Evolutionary conservation across 768 basidiomycete species (phyloP).

Genomic region (Naganishia friedmannii): DNA sequence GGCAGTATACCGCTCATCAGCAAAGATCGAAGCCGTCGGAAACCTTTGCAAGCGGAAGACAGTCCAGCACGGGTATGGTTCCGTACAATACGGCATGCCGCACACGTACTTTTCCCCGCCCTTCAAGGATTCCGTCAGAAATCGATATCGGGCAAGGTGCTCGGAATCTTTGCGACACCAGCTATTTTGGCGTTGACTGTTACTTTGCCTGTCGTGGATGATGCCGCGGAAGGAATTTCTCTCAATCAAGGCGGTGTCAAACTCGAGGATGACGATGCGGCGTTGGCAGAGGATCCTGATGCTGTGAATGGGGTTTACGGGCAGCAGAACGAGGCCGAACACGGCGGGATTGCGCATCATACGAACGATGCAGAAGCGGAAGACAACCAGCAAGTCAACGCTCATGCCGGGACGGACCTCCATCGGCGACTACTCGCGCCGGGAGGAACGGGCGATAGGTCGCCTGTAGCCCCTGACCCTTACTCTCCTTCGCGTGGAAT

Average conservation of each 20-base stretch:
- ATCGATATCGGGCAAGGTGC: conserved; percentile 67
- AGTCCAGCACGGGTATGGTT: not conserved
- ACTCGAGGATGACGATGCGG: conserved; percentile 61
- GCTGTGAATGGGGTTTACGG: conserved; percentile 58
- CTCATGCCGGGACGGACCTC: conserved; percentile 41
- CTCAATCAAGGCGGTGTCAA: conserved; percentile 39
- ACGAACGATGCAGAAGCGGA: conserved; percentile 33
- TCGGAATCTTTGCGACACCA: conserved; percentile 76
- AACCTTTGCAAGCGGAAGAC: not conserved
- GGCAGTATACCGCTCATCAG: conserved; percentile 3
- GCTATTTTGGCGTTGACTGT: conserved; percentile 80
- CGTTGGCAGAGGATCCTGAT: conserved; percentile 62
- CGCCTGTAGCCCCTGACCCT: not conserved
- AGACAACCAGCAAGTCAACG: conserved; percentile 34
- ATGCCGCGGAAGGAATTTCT: conserved; percentile 59
- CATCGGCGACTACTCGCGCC: conserved; percentile 47
- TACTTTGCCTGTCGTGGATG: conserved; percentile 80
- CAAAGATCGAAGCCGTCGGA: not conserved
- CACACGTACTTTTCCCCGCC: conserved; percentile 78
- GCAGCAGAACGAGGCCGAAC: conserved; percentile 59
- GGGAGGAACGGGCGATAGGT: conserved; percentile 27
- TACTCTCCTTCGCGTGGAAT: not conserved
- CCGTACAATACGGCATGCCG: conserved; percentile 43
- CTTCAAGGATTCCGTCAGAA: conserved; percentile 71
- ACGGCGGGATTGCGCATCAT: conserved; percentile 8